These are phyloP conservation scores for Aspergillus hortae DNA, from an alignment of 2,329 filamentous ascomycete genomes.

Conservation along the genomic window DNA sequence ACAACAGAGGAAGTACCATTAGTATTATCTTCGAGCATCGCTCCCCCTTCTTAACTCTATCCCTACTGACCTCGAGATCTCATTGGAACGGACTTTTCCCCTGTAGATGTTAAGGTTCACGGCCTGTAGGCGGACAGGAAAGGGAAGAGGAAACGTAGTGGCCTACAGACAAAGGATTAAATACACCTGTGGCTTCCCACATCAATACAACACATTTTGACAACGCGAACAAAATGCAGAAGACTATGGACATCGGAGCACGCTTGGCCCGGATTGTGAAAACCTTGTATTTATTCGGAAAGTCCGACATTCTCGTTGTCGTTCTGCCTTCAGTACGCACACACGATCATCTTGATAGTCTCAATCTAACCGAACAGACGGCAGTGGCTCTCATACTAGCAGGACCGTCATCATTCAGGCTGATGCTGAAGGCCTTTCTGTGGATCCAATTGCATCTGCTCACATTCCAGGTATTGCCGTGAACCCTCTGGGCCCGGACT, in stretches of 20 bases:
- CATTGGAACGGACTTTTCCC: too few relatives aligned
- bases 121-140: too few relatives aligned
- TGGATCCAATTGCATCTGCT: conserved; percentile 2
- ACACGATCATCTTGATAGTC: not conserved
- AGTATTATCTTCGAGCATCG: too few relatives aligned
- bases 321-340: not conserved
- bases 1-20: too few relatives aligned
- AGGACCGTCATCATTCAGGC: not conserved
- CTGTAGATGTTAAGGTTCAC: too few relatives aligned
- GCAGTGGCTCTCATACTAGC: conserved; percentile 1
- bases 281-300: conserved; percentile 1
- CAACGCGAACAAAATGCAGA: not conserved
- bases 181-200: too few relatives aligned
- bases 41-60: too few relatives aligned
- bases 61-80: too few relatives aligned
- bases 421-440: not conserved
- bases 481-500: not conserved
- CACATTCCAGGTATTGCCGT: conserved; percentile 1
- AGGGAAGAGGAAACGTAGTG: too few relatives aligned
- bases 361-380: not conserved
- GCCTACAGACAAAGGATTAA: too few relatives aligned
- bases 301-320: conserved; percentile 1
- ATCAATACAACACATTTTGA: not conserved
- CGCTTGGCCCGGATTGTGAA: not conserved
- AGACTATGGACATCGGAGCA: not conserved